phyloP scores from a whole-genome alignment of 257 asterid species.

The Solanum medicagineum region DNA sequence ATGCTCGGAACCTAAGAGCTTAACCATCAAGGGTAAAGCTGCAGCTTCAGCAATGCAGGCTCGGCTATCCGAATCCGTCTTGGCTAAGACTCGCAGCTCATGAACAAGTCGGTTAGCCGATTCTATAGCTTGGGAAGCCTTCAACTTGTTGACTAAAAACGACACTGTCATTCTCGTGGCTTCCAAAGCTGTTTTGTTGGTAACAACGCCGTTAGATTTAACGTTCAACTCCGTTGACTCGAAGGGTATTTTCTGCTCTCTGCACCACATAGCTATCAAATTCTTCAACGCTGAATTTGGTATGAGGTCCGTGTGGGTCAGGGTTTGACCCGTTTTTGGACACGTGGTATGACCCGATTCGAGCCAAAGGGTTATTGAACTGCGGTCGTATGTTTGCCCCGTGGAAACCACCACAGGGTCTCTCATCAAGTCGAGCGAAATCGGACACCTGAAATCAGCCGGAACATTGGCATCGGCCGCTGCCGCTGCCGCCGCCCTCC shows the following conservation, averaged over 20 bases:
- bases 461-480: constrained; percentile 43
- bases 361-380: constrained; percentile 55
- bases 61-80: constrained; percentile 71
- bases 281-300: constrained; percentile 58
- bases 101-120: constrained; percentile 50
- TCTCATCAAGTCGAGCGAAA: constrained; percentile 63
- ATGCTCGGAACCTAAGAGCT: constrained; percentile 44
- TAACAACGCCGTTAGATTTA: constrained; percentile 15
- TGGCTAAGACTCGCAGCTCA: constrained; percentile 69
- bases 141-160: constrained; percentile 46
- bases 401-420: constrained; percentile 89
- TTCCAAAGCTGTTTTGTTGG: constrained; percentile 64
- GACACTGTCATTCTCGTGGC: constrained; percentile 74
- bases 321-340: constrained; percentile 72
- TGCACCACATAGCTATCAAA: constrained; percentile 75
- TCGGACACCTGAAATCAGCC: constrained; percentile 77
- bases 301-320: constrained; percentile 49
- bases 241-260: constrained; percentile 65
- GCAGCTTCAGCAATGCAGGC: constrained; percentile 75
- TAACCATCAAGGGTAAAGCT: constrained; percentile 50
- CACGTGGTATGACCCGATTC: constrained; percentile 84
- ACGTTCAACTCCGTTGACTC: constrained; percentile 32
- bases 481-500: constrained; percentile 29
- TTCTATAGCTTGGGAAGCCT: constrained; percentile 37
- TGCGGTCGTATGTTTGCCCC: constrained; percentile 75